A percentile compares a stretch with the other conserved stretches of the same genome.
phyloP scores from a whole-genome alignment of 225 moss, liverwort and hornwort genomes.

The Thuidium tamariscinum region DNA sequence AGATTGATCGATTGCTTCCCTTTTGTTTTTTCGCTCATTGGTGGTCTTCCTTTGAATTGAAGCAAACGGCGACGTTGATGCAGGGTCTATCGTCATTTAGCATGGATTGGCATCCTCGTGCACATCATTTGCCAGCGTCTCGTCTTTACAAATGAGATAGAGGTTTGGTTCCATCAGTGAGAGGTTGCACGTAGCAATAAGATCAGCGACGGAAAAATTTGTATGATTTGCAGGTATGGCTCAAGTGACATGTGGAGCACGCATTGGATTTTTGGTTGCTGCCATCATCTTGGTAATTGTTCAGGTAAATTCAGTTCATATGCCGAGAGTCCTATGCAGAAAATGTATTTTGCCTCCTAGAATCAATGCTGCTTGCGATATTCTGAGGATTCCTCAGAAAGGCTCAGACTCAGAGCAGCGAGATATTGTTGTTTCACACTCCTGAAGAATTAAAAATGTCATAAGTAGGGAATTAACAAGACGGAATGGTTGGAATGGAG shows the following conservation, averaged over 20 bases:
- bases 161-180: neutral
- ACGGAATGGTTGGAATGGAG: constrained; percentile 8
- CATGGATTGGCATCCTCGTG: neutral
- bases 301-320: constrained; percentile 3
- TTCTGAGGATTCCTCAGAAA: neutral
- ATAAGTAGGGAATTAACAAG: neutral
- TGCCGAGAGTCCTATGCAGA: neutral
- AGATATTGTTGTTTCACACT: neutral
- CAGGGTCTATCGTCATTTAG: neutral
- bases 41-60: neutral
- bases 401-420: neutral
- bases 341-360: neutral
- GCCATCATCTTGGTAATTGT: constrained; percentile 23
- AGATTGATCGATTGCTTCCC: neutral
- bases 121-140: neutral
- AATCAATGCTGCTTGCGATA: neutral
- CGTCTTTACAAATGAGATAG: neutral
- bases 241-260: constrained; percentile 19
- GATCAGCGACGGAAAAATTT: neutral
- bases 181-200: neutral
- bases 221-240: constrained; percentile 2
- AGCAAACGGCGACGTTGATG: neutral
- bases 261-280: constrained; percentile 25
- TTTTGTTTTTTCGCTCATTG: neutral
- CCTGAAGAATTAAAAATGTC: neutral